Evolutionary conservation across 176 grass and related monocot genomes (phyloP), one percentile per base, ranked within the genome.

Genomic region (Oryza coarctata): DNA sequence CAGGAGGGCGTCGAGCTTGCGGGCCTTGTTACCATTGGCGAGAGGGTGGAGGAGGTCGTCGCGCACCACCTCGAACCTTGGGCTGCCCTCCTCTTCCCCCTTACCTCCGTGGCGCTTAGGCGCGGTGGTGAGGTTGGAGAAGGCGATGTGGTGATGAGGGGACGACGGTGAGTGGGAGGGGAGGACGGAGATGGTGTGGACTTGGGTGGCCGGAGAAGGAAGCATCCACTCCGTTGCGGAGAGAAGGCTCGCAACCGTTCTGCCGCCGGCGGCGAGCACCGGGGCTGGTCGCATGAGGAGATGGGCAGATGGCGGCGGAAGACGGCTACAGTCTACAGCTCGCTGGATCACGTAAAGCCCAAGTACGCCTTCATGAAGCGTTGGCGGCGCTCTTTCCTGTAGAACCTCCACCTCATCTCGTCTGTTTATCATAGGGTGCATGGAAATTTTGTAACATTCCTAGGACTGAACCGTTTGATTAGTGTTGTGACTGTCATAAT

Each of bases 11-110:
- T 98, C 92, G 35, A 98, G 92, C 86, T 98, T 98, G 31, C 90
- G 93, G 44, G 95, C 86, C 90, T 98, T 98, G 83, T 98, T 98
- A 39, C 95, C 92, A 68, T 94, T 98, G 13, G 87, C 81, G 55
- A 98, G 76, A 18, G 95, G 92, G n/a, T 98, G 92, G 78, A 98
- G 83, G 67, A 98, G 86, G 74, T 98, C 92, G 77, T 94, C 95
- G 9, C 92, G 88, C 35, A 90, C 82, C 69, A 98, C 68, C 18
- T 88, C 68, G 79, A 98, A 98, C 30, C 40, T 81, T 14, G 75
- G 9, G 11, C 31, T 62, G 6, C 47, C 43, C 5, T 68, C 1
- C 36, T 52, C 31, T 1, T 3, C 12, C 17, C 68, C 63, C 38
- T 39, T 43, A 4, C 30, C 57, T 74, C 31, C 38, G 68, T 23